These are phyloP conservation scores for Penicillium paxilli DNA, from an alignment of 495 filamentous ascomycete genomes.

Conservation along the genomic window DNA sequence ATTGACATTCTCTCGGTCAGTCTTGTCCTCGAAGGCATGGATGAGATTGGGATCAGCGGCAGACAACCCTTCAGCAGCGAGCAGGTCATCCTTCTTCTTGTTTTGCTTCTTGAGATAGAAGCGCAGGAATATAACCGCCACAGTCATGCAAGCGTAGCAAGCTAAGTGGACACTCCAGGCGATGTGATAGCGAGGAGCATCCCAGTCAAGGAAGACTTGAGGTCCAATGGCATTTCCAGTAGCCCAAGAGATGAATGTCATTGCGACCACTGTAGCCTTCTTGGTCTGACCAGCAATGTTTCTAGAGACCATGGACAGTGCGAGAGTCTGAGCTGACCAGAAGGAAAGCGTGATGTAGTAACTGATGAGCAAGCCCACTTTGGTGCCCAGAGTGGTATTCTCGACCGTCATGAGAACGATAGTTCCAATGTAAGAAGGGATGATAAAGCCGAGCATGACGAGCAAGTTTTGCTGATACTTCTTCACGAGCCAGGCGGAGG, in stretches of 20 bases:
- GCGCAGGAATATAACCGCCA: conserved; percentile 36
- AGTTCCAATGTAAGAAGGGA: conserved; percentile 64
- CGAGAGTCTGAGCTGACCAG: conserved; percentile 57
- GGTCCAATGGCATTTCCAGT: conserved; percentile 51
- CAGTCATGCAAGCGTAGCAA: conserved; percentile 39
- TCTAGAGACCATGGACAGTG: conserved; percentile 58
- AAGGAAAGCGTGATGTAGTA: conserved; percentile 62
- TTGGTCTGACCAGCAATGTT: conserved; percentile 74
- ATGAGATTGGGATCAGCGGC: conserved; percentile 31
- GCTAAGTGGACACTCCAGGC: conserved; percentile 45
- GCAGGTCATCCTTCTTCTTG: conserved; percentile 38
- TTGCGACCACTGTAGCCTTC: conserved; percentile 53
- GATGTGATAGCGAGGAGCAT: conserved; percentile 40
- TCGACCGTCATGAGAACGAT: conserved; percentile 63
- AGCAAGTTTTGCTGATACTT: conserved; percentile 62
- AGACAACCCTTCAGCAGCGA: conserved; percentile 26
- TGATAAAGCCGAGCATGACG: conserved; percentile 61
- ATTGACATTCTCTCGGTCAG: conserved; percentile 47
- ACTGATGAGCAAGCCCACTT: conserved; percentile 58
- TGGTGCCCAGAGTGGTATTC: conserved; percentile 43
- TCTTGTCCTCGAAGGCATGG: conserved; percentile 50
- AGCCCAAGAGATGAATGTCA: conserved; percentile 45
- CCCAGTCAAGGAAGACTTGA: conserved; percentile 40
- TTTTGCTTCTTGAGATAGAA: conserved; percentile 40
- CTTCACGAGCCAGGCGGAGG: conserved; percentile 64